Conservation (phyloP, 495 filamentous ascomycete genomes). For the Cudoniella acicularis region DNA sequence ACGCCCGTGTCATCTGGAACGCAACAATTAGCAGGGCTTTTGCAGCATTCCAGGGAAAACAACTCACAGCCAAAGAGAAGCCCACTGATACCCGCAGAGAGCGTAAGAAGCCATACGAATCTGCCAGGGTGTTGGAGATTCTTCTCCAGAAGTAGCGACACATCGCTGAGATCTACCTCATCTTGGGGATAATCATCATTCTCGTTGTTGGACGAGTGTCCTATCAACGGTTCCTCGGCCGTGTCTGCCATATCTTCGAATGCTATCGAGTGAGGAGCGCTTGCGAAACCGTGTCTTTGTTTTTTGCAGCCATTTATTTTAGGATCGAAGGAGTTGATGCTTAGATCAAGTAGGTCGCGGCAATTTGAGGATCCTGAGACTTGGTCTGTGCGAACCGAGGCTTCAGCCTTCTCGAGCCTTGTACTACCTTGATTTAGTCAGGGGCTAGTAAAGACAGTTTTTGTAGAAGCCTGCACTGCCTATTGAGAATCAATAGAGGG, state of each 20-base stretch:
- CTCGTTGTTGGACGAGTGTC: neutral
- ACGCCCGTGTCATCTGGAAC: constrained; percentile 76
- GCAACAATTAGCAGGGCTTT: neutral
- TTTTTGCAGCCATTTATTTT: neutral
- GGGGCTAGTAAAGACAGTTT: too few species aligned
- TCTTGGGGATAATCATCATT: neutral
- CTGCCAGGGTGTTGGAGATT: constrained; percentile 25
- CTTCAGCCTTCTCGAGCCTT: neutral
- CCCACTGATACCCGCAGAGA: constrained; percentile 79
- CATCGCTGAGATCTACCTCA: constrained; percentile 20
- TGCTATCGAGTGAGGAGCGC: constrained; percentile 16
- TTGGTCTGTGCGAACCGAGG: neutral
- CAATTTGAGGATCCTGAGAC: too few species aligned
- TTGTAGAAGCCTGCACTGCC: too few species aligned
- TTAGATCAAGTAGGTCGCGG: too few species aligned
- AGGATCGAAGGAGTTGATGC: neutral
- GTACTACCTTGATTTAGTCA: too few species aligned
- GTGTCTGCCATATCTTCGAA: constrained; percentile 19
- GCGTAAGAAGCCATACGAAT: constrained; percentile 70
- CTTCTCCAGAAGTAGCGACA: constrained; percentile 25
- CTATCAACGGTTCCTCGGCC: constrained; percentile 22
- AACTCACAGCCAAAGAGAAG: constrained; percentile 84
- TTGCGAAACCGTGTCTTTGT: neutral
- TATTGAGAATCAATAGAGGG: too few species aligned
- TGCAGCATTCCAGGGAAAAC: constrained; percentile 6